Conservation (phyloP, 805 yeast species). For the Barnettozyma sucrosica region DNA sequence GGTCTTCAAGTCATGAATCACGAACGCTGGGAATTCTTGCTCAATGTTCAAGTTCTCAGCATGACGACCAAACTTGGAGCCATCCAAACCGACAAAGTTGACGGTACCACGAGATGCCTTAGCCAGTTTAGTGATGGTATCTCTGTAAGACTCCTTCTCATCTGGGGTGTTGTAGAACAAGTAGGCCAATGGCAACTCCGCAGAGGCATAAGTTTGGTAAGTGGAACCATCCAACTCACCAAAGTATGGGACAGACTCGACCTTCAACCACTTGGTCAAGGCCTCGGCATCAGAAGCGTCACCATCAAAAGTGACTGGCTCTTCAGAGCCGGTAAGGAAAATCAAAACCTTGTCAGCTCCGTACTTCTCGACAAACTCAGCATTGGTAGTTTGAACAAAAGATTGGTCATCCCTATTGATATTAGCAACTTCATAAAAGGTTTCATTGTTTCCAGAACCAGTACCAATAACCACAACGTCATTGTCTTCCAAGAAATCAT, state of each 20-base stretch:
- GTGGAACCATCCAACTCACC: conserved; percentile 84
- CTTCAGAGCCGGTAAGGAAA: conserved; percentile 27
- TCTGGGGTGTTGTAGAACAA: conserved; percentile 71
- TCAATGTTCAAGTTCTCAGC: conserved; percentile 80
- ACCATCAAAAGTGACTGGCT: conserved; percentile 29
- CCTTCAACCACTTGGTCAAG: conserved; percentile 29
- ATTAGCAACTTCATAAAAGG: conserved; percentile 60
- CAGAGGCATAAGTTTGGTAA: conserved; percentile 65
- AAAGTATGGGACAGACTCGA: conserved; percentile 73
- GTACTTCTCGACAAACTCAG: conserved; percentile 31
- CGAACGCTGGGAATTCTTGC: conserved; percentile 86
- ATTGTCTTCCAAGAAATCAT: conserved; percentile 40
- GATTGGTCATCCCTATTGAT: conserved; percentile 54
- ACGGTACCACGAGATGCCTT: conserved; percentile 71
- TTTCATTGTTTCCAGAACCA: conserved; percentile 41
- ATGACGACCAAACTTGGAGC: conserved; percentile 73
- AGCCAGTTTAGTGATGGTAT: conserved; percentile 56
- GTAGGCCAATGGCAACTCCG: conserved; percentile 79
- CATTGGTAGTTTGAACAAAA: conserved; percentile 47
- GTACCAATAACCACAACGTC: conserved; percentile 51
- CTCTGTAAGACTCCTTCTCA: conserved; percentile 52
- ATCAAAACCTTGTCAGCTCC: conserved; percentile 28
- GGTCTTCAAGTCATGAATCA: conserved; percentile 62
- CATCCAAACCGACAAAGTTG: conserved; percentile 87
- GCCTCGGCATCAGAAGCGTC: conserved; percentile 21